Percentiles rank a stretch among this genome's conserved stretches.
Evolutionary conservation across 2,329 filamentous ascomycete species (phyloP).

Genomic region (Zasmidium citrigriseum): DNA sequence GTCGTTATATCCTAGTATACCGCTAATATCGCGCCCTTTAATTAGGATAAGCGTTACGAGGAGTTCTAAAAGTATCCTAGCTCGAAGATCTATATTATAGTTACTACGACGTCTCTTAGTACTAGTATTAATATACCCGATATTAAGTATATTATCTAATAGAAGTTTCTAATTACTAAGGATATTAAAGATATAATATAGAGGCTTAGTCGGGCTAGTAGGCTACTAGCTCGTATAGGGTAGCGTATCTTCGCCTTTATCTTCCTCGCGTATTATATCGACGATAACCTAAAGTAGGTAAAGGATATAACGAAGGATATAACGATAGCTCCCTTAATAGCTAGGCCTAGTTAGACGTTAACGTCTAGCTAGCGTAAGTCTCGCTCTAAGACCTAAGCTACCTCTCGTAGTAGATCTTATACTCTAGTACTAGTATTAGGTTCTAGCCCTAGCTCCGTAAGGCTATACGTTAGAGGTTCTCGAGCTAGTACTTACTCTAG

Average conservation of each 20-base stretch:
- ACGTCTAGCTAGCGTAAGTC: too few relatives aligned
- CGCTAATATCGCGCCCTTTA: not conserved
- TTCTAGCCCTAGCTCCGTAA: too few relatives aligned
- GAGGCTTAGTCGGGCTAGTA: not conserved
- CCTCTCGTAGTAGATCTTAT: not conserved
- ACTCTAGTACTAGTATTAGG: not conserved
- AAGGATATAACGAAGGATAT: not conserved
- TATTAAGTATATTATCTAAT: not conserved
- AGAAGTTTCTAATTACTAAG: not conserved
- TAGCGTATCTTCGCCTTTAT: not conserved
- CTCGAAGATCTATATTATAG: not conserved
- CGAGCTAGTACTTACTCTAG: not conserved
- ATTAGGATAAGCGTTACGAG: not conserved
- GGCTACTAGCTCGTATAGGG: not conserved
- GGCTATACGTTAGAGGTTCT: not conserved
- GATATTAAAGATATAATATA: not conserved
- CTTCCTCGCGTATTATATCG: not conserved
- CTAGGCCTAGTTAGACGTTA: too few relatives aligned
- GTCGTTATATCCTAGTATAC: not conserved
- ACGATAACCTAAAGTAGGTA: not conserved
- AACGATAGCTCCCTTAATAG: not conserved
- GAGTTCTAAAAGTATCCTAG: not conserved
- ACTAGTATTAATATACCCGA: not conserved
- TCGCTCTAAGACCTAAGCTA: too few relatives aligned
- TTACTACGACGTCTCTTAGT: not conserved